Evolutionary conservation across 2,329 filamentous ascomycete genomes (phyloP).

Genomic region (Triangularia setosa): DNA sequence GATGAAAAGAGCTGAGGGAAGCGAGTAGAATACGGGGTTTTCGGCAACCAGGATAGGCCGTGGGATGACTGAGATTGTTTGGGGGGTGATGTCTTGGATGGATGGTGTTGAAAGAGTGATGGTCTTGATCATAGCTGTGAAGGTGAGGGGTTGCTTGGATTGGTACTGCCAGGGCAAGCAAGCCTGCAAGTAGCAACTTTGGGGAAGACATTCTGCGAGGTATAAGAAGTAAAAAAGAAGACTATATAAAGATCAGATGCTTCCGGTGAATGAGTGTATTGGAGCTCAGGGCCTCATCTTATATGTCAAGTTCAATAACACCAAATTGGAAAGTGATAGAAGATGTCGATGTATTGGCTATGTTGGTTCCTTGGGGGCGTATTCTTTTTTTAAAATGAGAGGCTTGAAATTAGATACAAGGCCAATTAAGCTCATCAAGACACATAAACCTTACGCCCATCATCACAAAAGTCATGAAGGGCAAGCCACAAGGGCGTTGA

Average conservation of each 20-base stretch:
- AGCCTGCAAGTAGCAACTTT: constrained; percentile 1
- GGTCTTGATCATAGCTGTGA: constrained; percentile 4
- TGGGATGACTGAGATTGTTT: neutral
- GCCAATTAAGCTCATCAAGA: neutral
- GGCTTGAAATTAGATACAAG: neutral
- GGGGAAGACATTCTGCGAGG: constrained; percentile 3
- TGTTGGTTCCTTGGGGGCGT: neutral
- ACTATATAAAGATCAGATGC: neutral
- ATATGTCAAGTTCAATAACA: neutral
- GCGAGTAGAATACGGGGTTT: neutral
- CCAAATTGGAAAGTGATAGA: neutral
- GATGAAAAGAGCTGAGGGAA: neutral
- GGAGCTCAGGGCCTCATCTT: neutral
- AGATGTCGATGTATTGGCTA: neutral
- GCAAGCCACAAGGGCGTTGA: neutral
- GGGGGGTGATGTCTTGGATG: neutral
- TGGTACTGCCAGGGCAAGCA: constrained; percentile 6
- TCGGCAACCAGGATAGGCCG: neutral
- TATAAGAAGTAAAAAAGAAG: neutral
- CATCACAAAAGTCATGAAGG: neutral
- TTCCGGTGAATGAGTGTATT: neutral
- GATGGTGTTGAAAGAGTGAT: neutral
- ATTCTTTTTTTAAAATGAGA: neutral
- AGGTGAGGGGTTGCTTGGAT: constrained; percentile 2
- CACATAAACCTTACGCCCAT: neutral